These are phyloP conservation scores for Stereum hirsutum DNA, from an alignment of 1,284 basidiomycete genomes.

Conservation along the genomic window DNA sequence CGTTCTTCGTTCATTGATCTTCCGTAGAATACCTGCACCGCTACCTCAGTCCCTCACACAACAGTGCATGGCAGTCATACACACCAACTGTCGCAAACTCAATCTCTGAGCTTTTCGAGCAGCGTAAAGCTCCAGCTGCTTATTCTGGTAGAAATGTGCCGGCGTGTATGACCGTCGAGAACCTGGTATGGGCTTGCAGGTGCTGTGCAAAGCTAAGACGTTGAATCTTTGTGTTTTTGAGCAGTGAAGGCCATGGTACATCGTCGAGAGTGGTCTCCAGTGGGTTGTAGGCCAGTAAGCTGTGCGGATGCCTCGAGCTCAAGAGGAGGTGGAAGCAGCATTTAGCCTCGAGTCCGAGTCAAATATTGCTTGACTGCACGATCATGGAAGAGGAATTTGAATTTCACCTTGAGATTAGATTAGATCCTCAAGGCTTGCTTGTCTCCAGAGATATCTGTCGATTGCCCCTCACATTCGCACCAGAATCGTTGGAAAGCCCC, in stretches of 20 bases:
- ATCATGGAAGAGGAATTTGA: too few species aligned
- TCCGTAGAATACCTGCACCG: slow-evolving; percentile 53
- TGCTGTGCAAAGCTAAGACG: not conserved
- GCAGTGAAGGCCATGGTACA: not conserved
- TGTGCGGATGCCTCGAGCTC: too few species aligned
- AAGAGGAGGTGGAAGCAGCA: not conserved
- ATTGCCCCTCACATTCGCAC: too few species aligned
- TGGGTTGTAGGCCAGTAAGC: too few species aligned
- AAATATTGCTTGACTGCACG: not conserved
- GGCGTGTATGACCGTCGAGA: not conserved
- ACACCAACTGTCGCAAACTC: slow-evolving; percentile 76
- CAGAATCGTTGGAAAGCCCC: too few species aligned
- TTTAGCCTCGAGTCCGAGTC: not conserved
- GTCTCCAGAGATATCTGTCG: too few species aligned
- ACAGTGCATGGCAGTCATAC: slow-evolving; percentile 12
- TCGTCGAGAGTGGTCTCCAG: too few species aligned
- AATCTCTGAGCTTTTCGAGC: slow-evolving; percentile 65
- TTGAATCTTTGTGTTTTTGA: not conserved
- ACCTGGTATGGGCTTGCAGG: not conserved
- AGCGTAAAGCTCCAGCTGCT: slow-evolving; percentile 77
- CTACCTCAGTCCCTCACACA: slow-evolving; percentile 6
- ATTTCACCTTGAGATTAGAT: too few species aligned
- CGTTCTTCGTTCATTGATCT: slow-evolving; percentile 69
- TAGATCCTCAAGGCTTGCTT: too few species aligned
- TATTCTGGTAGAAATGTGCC: slow-evolving; percentile 77